A percentile compares a stretch with the other conserved stretches of the same genome.
phyloP scores from a whole-genome alignment of 2,329 filamentous ascomycete genomes.

The Byssochlamys sp. region DNA sequence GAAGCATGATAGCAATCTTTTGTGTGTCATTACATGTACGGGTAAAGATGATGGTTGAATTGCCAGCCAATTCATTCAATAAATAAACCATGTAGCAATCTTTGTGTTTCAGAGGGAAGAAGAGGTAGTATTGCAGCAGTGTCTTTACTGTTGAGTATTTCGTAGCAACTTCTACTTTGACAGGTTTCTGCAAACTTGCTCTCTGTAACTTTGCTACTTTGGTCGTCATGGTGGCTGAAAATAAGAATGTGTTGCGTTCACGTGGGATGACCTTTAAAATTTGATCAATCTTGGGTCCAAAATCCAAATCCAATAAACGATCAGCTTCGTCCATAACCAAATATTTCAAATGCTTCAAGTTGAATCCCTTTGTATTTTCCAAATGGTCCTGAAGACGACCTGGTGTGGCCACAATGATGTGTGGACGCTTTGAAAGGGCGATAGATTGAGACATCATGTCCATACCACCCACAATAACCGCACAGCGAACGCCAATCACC shows the following conservation, averaged over 20 bases:
- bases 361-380: conserved; percentile 95
- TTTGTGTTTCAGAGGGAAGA: conserved; percentile 78
- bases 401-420: conserved; percentile 85
- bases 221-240: conserved; percentile 85
- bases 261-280: conserved; percentile 81
- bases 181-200: conserved; percentile 73
- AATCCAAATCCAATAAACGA: conserved; percentile 82
- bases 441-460: conserved; percentile 92
- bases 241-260: conserved; percentile 74
- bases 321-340: conserved; percentile 94
- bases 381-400: conserved; percentile 82
- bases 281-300: conserved; percentile 84
- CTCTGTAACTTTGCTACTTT: conserved; percentile 90
- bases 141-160: conserved; percentile 89
- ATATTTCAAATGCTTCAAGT: conserved; percentile 69
- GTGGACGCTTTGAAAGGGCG: conserved; percentile 83
- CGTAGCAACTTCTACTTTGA: conserved; percentile 69
- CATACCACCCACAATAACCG: conserved; percentile 82
- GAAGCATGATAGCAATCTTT: conserved; percentile 69
- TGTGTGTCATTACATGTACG: conserved; percentile 87
- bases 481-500: conserved; percentile 74
- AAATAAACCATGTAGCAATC: conserved; percentile 82
- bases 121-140: conserved; percentile 76
- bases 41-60: conserved; percentile 81
- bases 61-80: conserved; percentile 75